phyloP scores from a whole-genome alignment of 176 grass and related monocot species.

The Juncus inflexus region DNA sequence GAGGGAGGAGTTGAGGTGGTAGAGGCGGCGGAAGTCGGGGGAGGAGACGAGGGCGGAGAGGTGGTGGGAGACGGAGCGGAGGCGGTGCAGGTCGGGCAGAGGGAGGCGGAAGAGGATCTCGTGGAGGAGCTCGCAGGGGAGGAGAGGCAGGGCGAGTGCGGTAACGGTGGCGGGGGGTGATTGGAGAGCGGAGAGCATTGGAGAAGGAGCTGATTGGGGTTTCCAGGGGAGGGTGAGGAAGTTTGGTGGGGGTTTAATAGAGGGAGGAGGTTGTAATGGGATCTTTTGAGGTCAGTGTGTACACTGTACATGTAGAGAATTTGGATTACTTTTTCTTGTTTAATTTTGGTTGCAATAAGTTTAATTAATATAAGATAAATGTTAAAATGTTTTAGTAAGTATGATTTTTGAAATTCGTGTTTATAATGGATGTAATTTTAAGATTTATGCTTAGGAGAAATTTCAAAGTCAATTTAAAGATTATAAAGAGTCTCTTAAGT shows the following conservation, averaged over 20 bases:
- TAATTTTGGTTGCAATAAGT: no score
- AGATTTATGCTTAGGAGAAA: no score
- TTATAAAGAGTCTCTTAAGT: no score
- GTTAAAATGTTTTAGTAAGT: no score
- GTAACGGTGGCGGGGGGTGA: conserved; percentile 3
- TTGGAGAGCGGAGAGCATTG: background rate
- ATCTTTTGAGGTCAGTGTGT: background rate
- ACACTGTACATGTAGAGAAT: no score
- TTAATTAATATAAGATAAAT: no score
- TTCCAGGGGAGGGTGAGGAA: conserved; percentile 33
- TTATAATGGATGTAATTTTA: no score
- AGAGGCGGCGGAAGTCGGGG: conserved; percentile 24
- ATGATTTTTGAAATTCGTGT: no score
- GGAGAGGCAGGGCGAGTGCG: conserved; percentile 30
- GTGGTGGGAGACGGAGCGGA: conserved; percentile 41
- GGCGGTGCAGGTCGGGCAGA: conserved; percentile 64
- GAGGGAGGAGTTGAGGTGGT: conserved; percentile 24
- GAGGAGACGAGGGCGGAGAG: conserved; percentile 32
- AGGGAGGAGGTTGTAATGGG: background rate
- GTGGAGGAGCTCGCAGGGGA: conserved; percentile 59
- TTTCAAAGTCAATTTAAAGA: no score
- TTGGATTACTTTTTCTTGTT: no score
- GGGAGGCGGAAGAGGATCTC: conserved; percentile 55
- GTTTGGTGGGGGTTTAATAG: conserved; percentile 37
- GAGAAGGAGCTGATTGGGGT: background rate